phyloP scores from a whole-genome alignment of 768 basidiomycete genomes.

The Coprinopsis marcescibilis region DNA sequence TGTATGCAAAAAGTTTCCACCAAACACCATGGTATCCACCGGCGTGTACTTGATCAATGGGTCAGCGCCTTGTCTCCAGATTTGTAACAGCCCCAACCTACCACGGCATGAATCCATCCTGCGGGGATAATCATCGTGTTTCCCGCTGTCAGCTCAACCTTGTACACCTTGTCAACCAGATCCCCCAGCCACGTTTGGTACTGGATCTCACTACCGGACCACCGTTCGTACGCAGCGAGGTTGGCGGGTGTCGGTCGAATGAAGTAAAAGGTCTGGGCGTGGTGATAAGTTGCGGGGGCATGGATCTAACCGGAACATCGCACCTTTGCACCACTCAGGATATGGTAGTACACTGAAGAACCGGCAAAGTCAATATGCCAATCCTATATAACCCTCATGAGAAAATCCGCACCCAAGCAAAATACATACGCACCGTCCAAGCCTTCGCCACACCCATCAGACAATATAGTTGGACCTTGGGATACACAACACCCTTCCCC shows the following conservation, averaged over 20 bases:
- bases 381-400: constrained; percentile 46
- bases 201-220: constrained; percentile 91
- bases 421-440: constrained; percentile 82
- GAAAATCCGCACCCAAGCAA: background rate
- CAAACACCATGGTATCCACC: constrained; percentile 88
- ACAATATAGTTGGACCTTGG: constrained; percentile 95
- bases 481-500: constrained; percentile 69
- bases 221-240: constrained; percentile 83
- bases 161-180: constrained; percentile 85
- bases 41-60: constrained; percentile 71
- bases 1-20: constrained; percentile 96
- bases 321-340: constrained; percentile 82
- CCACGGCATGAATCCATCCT: constrained; percentile 98
- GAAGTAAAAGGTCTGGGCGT: constrained; percentile 84
- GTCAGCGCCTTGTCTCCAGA: constrained; percentile 6
- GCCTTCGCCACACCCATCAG: constrained; percentile 91
- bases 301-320: constrained; percentile 12
- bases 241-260: constrained; percentile 85
- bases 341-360: constrained; percentile 96
- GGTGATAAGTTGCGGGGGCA: background rate
- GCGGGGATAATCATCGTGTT: constrained; percentile 94
- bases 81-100: constrained; percentile 32
- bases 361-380: constrained; percentile 99
- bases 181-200: constrained; percentile 88
- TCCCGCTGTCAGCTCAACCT: constrained; percentile 67